Conservation (phyloP, 805 yeast species). For the Ogataea ganodermae region DNA sequence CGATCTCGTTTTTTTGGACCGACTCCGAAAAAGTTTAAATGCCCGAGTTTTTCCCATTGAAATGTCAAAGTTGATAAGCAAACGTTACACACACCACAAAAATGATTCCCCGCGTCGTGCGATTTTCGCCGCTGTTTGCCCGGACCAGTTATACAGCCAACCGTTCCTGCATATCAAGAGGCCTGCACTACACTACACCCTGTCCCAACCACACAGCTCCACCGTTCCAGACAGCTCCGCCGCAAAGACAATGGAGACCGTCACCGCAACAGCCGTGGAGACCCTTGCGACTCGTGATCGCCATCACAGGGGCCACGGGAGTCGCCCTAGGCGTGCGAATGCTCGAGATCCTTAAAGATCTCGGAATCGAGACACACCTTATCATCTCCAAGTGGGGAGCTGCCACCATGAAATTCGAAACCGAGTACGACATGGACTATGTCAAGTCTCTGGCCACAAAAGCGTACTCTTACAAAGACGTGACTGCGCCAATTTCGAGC, state of each 20-base stretch:
- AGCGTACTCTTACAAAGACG: constrained; percentile 27
- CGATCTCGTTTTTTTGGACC: background rate
- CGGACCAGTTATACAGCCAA: too few species aligned
- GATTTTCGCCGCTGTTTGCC: too few species aligned
- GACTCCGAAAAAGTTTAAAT: background rate
- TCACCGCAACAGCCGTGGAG: constrained; percentile 9
- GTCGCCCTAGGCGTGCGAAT: constrained; percentile 29
- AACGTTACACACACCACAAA: too few species aligned
- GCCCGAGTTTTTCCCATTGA: background rate
- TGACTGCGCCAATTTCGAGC: constrained; percentile 32
- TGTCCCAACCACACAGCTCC: too few species aligned
- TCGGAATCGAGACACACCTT: constrained; percentile 29
- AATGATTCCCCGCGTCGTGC: too few species aligned
- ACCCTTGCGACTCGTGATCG: constrained; percentile 29
- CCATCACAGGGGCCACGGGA: constrained; percentile 35
- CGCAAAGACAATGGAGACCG: background rate
- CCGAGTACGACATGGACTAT: constrained; percentile 24
- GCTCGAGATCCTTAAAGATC: constrained; percentile 20
- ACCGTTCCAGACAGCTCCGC: too few species aligned
- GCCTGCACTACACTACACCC: background rate
- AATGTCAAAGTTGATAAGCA: too few species aligned
- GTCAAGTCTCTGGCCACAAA: constrained; percentile 22
- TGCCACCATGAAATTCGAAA: constrained; percentile 34
- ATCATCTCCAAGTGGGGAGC: constrained; percentile 34
- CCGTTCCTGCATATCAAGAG: too few species aligned